Conservation (phyloP, 805 yeast species). For the Monosporozyma yasuniensis region DNA sequence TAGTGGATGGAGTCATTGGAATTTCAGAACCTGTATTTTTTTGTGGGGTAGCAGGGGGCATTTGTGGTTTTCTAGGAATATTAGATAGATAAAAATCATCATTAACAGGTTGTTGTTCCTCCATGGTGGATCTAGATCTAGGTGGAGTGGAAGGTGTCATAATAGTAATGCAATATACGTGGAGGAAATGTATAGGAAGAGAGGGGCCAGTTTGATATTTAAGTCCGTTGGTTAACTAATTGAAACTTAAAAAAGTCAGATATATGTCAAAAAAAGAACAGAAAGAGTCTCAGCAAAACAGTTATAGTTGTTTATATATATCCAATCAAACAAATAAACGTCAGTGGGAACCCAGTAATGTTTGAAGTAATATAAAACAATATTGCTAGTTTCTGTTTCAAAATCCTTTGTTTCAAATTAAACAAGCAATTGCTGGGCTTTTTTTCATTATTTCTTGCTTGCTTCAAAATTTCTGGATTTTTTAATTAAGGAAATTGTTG, state of each 20-base stretch:
- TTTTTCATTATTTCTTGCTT: not conserved
- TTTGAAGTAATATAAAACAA: not conserved
- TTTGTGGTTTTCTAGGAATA: conserved; percentile 1
- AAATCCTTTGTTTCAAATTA: not conserved
- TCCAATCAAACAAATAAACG: not conserved
- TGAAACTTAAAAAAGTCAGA: not conserved
- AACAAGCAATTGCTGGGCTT: not conserved
- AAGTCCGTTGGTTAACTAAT: not conserved
- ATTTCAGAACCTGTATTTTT: conserved; percentile 1
- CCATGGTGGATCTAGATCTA: conserved; percentile 14
- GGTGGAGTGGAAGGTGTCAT: conserved; percentile 31
- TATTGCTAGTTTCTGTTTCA: not conserved
- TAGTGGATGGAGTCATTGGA: conserved; percentile 25
- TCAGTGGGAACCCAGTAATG: not conserved
- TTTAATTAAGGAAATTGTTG: no score
- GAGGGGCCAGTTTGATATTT: not conserved
- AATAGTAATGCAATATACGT: not conserved
- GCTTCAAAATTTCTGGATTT: no score
- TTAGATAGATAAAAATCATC: not conserved
- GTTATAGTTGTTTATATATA: not conserved
- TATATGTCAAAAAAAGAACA: not conserved
- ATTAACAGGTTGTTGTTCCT: not conserved
- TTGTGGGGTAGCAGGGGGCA: conserved; percentile 11
- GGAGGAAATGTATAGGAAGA: not conserved
- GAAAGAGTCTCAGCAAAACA: not conserved